These are phyloP conservation scores for Ramularia endophylla DNA, from an alignment of 2,329 filamentous ascomycete genomes.

Conservation along the genomic window DNA sequence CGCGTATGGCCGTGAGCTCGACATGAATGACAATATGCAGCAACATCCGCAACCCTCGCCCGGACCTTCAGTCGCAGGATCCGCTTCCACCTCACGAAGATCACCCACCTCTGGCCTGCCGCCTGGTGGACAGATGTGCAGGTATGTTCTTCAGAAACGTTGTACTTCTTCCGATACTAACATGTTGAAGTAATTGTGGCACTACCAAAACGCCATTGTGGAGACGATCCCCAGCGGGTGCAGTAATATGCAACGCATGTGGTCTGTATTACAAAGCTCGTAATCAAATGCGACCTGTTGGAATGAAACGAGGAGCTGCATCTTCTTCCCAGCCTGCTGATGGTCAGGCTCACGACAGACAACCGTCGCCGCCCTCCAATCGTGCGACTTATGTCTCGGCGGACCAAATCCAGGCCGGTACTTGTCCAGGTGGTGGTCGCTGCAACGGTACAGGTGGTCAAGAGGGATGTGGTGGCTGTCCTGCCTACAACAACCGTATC, in stretches of 20 bases:
- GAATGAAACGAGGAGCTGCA: conserved; percentile 68
- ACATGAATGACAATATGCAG: background rate
- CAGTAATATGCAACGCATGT: conserved; percentile 96
- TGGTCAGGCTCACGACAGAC: conserved; percentile 33
- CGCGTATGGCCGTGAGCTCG: background rate
- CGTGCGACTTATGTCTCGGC: conserved; percentile 68
- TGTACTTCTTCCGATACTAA: conserved; percentile 3
- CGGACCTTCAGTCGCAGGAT: conserved; percentile 4
- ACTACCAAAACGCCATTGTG: conserved; percentile 92
- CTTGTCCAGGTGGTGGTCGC: conserved; percentile 87
- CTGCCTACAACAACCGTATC: conserved; percentile 94
- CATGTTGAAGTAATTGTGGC: conserved; percentile 72
- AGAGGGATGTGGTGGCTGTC: conserved; percentile 90
- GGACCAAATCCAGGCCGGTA: conserved; percentile 70
- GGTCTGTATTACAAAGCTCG: conserved; percentile 91
- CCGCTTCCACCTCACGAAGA: conserved; percentile 7
- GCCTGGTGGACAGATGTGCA: conserved; percentile 63
- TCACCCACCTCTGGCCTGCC: conserved; percentile 9
- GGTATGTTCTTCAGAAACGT: conserved; percentile 53
- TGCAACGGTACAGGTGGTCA: conserved; percentile 97
- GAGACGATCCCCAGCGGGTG: conserved; percentile 86
- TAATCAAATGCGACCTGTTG: conserved; percentile 85
- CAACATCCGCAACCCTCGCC: conserved; percentile 10
- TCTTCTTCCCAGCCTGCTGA: conserved; percentile 27
- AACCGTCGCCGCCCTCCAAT: conserved; percentile 34